These are phyloP conservation scores for Stenogyne calaminthoides DNA, from an alignment of 305 asterid genomes.

Conservation along the genomic window DNA sequence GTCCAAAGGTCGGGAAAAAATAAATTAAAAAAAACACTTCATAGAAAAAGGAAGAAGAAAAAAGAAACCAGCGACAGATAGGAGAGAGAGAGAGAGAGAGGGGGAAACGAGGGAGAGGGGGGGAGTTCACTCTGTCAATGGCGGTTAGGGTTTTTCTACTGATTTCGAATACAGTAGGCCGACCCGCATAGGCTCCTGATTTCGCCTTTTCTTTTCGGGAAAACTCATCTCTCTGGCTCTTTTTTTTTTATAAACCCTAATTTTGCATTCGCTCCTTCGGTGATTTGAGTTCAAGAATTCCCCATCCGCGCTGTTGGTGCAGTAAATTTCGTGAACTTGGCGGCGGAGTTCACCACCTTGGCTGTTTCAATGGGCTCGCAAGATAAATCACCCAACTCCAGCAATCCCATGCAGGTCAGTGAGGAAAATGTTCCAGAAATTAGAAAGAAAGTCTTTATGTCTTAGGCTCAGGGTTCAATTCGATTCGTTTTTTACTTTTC, in stretches of 20 bases:
- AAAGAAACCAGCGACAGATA: conserved; percentile 35
- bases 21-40: not conserved
- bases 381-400: conserved; percentile 67
- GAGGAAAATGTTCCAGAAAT: not conserved
- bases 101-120: conserved; percentile 18
- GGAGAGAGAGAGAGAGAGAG: conserved; percentile 35
- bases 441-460: not conserved
- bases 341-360: conserved; percentile 24
- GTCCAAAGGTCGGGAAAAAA: conserved; percentile 34
- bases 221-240: conserved; percentile 21
- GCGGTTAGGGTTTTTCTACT: conserved; percentile 66
- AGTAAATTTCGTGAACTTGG: conserved; percentile 38
- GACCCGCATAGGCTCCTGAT: conserved; percentile 26
- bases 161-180: conserved; percentile 36
- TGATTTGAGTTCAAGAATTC: conserved; percentile 25
- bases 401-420: conserved; percentile 77
- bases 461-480: conserved; percentile 18
- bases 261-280: conserved; percentile 27
- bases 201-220: conserved; percentile 11
- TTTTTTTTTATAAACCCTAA: conserved; percentile 67
- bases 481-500: not conserved
- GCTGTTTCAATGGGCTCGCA: conserved; percentile 67
- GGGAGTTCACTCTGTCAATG: conserved; percentile 42
- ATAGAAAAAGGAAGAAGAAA: conserved; percentile 21
- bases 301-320: conserved; percentile 29